Percentiles rank a stretch among this genome's conserved stretches.
Conservation (phyloP, 2,329 filamentous ascomycete genomes). For the Aspergillus neoniger region DNA sequence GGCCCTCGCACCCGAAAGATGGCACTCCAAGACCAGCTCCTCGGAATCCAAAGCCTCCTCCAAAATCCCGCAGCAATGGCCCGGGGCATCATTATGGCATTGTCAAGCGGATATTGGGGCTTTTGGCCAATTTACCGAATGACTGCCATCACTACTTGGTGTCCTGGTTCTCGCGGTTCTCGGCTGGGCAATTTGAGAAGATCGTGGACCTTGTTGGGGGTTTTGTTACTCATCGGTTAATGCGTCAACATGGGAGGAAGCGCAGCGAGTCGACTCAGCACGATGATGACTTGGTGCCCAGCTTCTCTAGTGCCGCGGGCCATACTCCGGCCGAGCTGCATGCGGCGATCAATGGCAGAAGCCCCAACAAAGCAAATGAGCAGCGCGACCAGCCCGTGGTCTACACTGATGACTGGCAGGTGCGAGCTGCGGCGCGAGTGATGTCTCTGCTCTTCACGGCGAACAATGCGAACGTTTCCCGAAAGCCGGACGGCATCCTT, state of each 20-base stretch:
- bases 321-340: constrained; percentile 70
- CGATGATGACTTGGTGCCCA: constrained; percentile 63
- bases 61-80: constrained; percentile 33
- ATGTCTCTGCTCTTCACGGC: constrained; percentile 80
- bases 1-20: constrained; percentile 33
- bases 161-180: constrained; percentile 74
- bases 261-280: constrained; percentile 61
- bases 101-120: constrained; percentile 78
- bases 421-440: constrained; percentile 75
- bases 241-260: constrained; percentile 69
- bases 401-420: constrained; percentile 87
- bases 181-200: constrained; percentile 66
- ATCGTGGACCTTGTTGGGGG: constrained; percentile 75
- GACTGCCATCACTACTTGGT: constrained; percentile 76
- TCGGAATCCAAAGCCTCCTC: constrained; percentile 15
- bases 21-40: constrained; percentile 19
- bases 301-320: constrained; percentile 66
- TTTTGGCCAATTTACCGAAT: constrained; percentile 73
- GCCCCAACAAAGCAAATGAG: constrained; percentile 54
- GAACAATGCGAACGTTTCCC: constrained; percentile 61
- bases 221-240: constrained; percentile 79
- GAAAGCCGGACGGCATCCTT: constrained; percentile 38
- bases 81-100: constrained; percentile 77
- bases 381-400: constrained; percentile 54
- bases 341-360: constrained; percentile 65